Conservation (phyloP, 495 filamentous ascomycete genomes). For the Penicillium cosmopolitanum region DNA sequence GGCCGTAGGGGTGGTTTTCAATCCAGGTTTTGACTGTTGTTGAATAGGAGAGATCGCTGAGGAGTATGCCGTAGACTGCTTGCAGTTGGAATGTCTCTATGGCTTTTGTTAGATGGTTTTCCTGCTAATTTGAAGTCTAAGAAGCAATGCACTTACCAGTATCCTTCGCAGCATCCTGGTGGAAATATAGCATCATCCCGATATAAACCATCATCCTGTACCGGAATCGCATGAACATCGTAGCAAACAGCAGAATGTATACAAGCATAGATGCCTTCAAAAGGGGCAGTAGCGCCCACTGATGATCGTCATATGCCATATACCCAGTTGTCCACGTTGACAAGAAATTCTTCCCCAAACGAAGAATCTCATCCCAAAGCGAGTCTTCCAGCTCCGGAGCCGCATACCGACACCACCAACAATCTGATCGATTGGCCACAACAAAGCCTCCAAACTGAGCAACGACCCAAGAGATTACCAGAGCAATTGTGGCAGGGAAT, state of each 20-base stretch:
- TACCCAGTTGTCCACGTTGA: conserved; percentile 62
- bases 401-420: conserved; percentile 64
- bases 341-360: conserved; percentile 55
- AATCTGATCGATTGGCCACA: conserved; percentile 59
- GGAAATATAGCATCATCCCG: conserved; percentile 57
- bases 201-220: conserved; percentile 60
- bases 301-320: conserved; percentile 66
- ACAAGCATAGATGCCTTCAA: conserved; percentile 65
- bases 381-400: conserved; percentile 49
- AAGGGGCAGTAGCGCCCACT: conserved; percentile 68
- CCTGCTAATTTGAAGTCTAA: not conserved
- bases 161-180: conserved; percentile 43
- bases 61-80: conserved; percentile 66
- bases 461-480: conserved; percentile 61
- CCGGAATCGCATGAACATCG: conserved; percentile 58
- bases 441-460: conserved; percentile 64
- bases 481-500: conserved; percentile 62
- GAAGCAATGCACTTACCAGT: conserved; percentile 28
- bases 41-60: conserved; percentile 55
- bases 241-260: conserved; percentile 60
- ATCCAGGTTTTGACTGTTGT: conserved; percentile 23
- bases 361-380: conserved; percentile 40
- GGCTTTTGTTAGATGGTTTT: not conserved
- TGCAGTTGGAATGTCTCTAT: conserved; percentile 58
- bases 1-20: conserved; percentile 52